Evolutionary conservation across 108 stramenopile species (phyloP).

Genomic region (Nitzschia putrida): DNA sequence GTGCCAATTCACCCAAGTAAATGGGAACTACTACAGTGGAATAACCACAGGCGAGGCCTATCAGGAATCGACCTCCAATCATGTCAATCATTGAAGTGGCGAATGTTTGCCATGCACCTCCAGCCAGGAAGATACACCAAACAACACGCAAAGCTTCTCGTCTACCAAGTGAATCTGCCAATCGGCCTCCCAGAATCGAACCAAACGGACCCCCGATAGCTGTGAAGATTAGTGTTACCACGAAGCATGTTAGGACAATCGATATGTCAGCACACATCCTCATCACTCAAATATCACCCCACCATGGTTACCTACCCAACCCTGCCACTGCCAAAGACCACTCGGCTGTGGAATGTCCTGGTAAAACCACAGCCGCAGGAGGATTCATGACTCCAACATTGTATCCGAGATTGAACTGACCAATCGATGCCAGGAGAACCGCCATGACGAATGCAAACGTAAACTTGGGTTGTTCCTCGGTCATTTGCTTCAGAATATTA

Average conservation of each 20-base stretch:
- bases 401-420: constrained; percentile 79
- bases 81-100: constrained; percentile 72
- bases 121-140: constrained; percentile 72
- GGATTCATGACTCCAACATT: constrained; percentile 84
- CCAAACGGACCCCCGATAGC: constrained; percentile 80
- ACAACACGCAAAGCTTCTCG: constrained; percentile 69
- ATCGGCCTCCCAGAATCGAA: constrained; percentile 51
- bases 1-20: constrained; percentile 93
- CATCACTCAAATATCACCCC: no score
- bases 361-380: constrained; percentile 78
- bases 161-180: constrained; percentile 75
- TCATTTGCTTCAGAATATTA: constrained; percentile 80
- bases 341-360: constrained; percentile 64
- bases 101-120: constrained; percentile 66
- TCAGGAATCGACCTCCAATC: constrained; percentile 75
- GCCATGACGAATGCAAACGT: constrained; percentile 84
- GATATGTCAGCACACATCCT: no score
- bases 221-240: no score
- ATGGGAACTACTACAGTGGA: constrained; percentile 90
- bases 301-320: constrained; percentile 4
- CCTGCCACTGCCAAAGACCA: constrained; percentile 56
- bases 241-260: no score
- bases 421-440: constrained; percentile 59
- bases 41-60: constrained; percentile 90
- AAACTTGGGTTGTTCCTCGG: constrained; percentile 72